Percentiles rank a stretch among this genome's conserved stretches.
Evolutionary conservation across 805 yeast genomes (phyloP).

Genomic region (Candida sakaeoensis): DNA sequence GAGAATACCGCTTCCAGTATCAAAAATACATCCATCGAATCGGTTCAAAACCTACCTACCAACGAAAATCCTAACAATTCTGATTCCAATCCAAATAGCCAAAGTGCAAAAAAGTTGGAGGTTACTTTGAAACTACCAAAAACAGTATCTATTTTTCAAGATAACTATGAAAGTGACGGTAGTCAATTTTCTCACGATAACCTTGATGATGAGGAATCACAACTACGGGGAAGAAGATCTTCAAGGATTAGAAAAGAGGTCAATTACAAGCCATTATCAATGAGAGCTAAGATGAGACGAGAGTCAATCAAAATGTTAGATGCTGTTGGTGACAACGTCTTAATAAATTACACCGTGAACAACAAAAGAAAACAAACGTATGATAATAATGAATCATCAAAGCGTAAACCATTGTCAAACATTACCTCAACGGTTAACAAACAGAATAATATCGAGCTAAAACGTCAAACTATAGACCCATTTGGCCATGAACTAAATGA

Average conservation of each 20-base stretch:
- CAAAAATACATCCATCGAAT: not conserved
- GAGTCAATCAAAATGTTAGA: conserved; percentile 56
- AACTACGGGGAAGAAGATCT: conserved; percentile 24
- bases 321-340: conserved; percentile 46
- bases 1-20: not conserved
- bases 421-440: conserved; percentile 16
- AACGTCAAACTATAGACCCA: conserved; percentile 5
- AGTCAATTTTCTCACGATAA: no score
- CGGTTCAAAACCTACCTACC: not conserved
- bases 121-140: conserved; percentile 3
- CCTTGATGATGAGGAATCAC: not conserved
- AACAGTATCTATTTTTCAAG: not conserved
- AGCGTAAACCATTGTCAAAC: conserved; percentile 22
- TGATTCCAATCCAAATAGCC: not conserved
- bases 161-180: not conserved
- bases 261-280: conserved; percentile 64
- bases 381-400: conserved; percentile 8
- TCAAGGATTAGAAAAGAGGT: conserved; percentile 55
- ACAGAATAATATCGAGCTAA: not conserved
- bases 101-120: not conserved
- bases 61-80: not conserved
- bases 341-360: conserved; percentile 11
- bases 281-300: conserved; percentile 67
- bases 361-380: conserved; percentile 7
- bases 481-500: conserved; percentile 31